A percentile compares a stretch with the other conserved stretches of the same genome.
Conservation (phyloP, 176 grass and related monocot genomes). For the Typha latifolia region DNA sequence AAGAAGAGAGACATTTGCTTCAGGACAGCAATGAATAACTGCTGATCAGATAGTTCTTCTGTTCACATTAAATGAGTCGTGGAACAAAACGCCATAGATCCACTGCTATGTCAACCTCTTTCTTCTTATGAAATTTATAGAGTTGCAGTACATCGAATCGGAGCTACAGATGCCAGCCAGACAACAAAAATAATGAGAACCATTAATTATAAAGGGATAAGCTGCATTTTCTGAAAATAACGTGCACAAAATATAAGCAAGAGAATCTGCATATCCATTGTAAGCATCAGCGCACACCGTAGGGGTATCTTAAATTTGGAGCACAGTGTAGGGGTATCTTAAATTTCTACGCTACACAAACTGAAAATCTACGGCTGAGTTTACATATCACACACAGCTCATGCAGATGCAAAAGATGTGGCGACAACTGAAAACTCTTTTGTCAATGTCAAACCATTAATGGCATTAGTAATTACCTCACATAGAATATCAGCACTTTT, state of each 20-base stretch:
- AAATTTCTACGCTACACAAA: not conserved
- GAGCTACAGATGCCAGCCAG: slow-evolving; percentile 31
- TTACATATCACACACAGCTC: too few relatives aligned
- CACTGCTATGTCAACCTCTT: slow-evolving; percentile 60
- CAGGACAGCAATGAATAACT: not conserved
- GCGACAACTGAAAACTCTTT: too few relatives aligned
- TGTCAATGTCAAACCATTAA: not conserved
- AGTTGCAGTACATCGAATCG: slow-evolving; percentile 60
- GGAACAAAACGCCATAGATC: slow-evolving; percentile 90
- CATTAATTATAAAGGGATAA: not conserved
- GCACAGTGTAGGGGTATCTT: too few relatives aligned
- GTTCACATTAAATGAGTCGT: not conserved
- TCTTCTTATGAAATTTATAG: slow-evolving; percentile 85
- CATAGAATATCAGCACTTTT: slow-evolving; percentile 58
- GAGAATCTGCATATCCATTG: too few relatives aligned
- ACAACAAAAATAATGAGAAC: not conserved
- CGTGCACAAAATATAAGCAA: too few relatives aligned
- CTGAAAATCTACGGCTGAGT: not conserved
- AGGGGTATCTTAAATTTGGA: not conserved
- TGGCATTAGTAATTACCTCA: slow-evolving; percentile 38
- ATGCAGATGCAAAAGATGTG: too few relatives aligned
- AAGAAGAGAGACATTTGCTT: not conserved
- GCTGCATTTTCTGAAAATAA: not conserved
- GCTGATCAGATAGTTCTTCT: too few relatives aligned
- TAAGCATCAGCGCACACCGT: not conserved